phyloP scores from a whole-genome alignment of 441 rosid genomes.

The Geranium incanum region DNA sequence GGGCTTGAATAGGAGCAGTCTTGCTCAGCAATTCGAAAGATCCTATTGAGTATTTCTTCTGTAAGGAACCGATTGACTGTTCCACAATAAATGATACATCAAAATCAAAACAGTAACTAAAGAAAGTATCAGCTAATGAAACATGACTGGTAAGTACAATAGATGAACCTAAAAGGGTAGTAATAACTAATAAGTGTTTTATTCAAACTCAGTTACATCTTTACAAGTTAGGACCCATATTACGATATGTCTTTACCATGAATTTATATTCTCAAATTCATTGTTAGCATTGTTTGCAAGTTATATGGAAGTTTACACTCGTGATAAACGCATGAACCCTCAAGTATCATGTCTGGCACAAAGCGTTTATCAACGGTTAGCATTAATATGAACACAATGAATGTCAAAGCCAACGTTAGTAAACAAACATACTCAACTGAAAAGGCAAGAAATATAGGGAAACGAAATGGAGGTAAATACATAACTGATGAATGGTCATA shows the following conservation, averaged over 20 bases:
- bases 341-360: too few relatives aligned
- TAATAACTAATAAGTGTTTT: neutral
- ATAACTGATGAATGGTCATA: neutral
- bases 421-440: neutral
- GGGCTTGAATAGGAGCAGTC: conserved; percentile 30
- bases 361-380: too few relatives aligned
- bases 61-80: conserved; percentile 29
- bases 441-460: neutral
- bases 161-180: neutral
- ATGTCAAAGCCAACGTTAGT: neutral
- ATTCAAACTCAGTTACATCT: neutral
- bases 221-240: neutral
- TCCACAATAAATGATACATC: neutral
- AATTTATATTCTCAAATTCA: too few relatives aligned
- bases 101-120: neutral
- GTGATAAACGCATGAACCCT: too few relatives aligned
- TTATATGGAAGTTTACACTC: too few relatives aligned
- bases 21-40: conserved; percentile 29
- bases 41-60: conserved; percentile 28
- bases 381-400: neutral
- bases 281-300: too few relatives aligned
- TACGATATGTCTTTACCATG: too few relatives aligned
- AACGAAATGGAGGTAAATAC: neutral
- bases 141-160: neutral
- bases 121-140: neutral